These are phyloP conservation scores for Suillus occidentalis DNA, from an alignment of 768 basidiomycete genomes.

Conservation along the genomic window DNA sequence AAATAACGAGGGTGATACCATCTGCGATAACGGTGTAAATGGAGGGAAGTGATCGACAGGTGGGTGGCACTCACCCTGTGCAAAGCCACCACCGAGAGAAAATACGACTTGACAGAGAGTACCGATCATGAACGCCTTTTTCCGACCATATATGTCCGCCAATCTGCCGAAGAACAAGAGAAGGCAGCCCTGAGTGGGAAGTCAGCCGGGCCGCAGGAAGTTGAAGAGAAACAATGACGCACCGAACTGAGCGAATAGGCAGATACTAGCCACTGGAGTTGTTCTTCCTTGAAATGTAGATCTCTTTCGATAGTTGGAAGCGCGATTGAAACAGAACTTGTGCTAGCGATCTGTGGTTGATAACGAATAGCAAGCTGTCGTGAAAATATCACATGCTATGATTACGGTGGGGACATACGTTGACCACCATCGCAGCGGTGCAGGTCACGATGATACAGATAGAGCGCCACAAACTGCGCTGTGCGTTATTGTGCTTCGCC, in stretches of 20 bases:
- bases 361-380: background rate
- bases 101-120: conserved; percentile 53
- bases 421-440: conserved; percentile 40
- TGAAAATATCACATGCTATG: background rate
- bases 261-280: conserved; percentile 67
- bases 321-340: conserved; percentile 49
- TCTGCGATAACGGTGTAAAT: conserved; percentile 33
- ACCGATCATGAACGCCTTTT: conserved; percentile 65
- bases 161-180: conserved; percentile 74
- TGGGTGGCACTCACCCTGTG: conserved; percentile 39
- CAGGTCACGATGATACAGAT: conserved; percentile 36
- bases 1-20: conserved; percentile 59
- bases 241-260: conserved; percentile 71
- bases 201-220: background rate
- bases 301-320: conserved; percentile 51
- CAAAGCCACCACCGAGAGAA: conserved; percentile 64
- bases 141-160: conserved; percentile 79
- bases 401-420: conserved; percentile 24
- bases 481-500: background rate
- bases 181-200: conserved; percentile 62
- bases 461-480: conserved; percentile 27
- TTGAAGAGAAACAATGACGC: conserved; percentile 17
- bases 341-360: conserved; percentile 26
- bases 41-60: background rate
- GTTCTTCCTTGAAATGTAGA: conserved; percentile 47